Evolutionary conservation across 2,329 filamentous ascomycete species (phyloP), one percentile per base, ranked within the genome.

Genomic region (Capronia coronata): DNA sequence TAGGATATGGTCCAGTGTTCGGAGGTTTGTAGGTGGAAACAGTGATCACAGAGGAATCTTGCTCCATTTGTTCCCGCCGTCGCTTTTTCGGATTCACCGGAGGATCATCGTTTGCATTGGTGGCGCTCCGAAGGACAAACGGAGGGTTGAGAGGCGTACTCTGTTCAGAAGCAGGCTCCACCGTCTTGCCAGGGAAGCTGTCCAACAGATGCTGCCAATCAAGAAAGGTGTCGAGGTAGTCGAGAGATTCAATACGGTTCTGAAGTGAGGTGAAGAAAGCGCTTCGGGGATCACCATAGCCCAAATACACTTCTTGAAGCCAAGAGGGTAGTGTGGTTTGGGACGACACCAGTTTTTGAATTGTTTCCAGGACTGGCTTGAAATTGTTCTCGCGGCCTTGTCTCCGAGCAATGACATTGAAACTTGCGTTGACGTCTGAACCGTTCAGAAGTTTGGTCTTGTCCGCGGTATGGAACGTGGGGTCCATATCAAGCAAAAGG

Each of bases 231-330:
- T 98, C 94, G 48, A 89, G 79, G 65, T 89, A 96, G 66, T 98
- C 89, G 46, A 98, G 74, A 48, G 79, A 86, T 61, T 82, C 81
- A 56, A 94, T 75, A 51, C 83, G 79, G 65, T 88, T 93, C 1
- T 86, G 71, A 13, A 98, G 71, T 43, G 88, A 83, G 56, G 86
- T 88, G 70, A 94, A 95, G 18, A 82, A 86, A 27, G 93, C 93
- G 51, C 86, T 84, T 23, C 87, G 79, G 50, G 93, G 91, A 67
- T 98, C 90, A 40, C 93, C 93, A 65, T 94, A 97, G 2, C 93
- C 93, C n/a, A 98, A 73, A 67, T 97, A 98, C 8, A 97, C 91
- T 59, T 97, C 93, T 62, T 95, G 88, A 37, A 98, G 75, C 93
- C 93, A 98, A 1, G 83, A 79, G 11, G 93, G 89, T 46, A 97